Base-by-base conservation (phyloP, 1,284 basidiomycete species). In the Naganishia albida region DNA sequence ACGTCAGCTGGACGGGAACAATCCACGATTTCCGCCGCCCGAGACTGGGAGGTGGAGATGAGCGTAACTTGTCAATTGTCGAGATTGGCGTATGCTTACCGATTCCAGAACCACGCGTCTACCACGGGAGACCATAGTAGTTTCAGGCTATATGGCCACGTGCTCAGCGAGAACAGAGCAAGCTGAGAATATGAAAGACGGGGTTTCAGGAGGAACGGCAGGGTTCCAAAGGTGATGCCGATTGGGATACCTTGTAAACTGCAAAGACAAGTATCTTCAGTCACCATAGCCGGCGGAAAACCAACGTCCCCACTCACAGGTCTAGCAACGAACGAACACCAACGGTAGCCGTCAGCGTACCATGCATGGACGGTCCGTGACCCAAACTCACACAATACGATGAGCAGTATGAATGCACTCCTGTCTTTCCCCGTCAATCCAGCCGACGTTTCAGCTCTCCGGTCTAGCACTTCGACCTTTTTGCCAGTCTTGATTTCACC, bases 1-100 rank as follows among this genome's bases (percentile, higher is more conserved):
- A 90, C 69, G 94, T 85, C 34, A 88, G 78, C 79, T 99, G 96
- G 82, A 99, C 95, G 50, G 96, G 96, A 67, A 99, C 89, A 74
- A 99, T 97, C 96, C 96, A 99, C 67, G 90, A 93, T 80, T 98
- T 99, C 69, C 96, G 84, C 62, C 96, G 86, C 20, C 96, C 96
- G 74, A 77, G 77, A 51, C 72, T 74, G 15, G 3, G 16, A 16
- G n/a, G 10, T 28, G 20, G n/a, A 3, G 18, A 7, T 59, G 28
- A 59, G 46, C 18, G 12, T 26, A 7, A 16, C 25, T 18, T 23
- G 25, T 26, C 44, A 2, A 10, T 13, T 7, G 15, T 20, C 20
- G n/a, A 44, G 7, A 34, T 23, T 6, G 13, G 20, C 1, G 7
- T 13, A 20, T 12, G 48, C 65, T 67, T 94, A 75, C 54, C 85